phyloP scores from a whole-genome alignment of 208 protist genomes.

The Lotmaria passim region DNA sequence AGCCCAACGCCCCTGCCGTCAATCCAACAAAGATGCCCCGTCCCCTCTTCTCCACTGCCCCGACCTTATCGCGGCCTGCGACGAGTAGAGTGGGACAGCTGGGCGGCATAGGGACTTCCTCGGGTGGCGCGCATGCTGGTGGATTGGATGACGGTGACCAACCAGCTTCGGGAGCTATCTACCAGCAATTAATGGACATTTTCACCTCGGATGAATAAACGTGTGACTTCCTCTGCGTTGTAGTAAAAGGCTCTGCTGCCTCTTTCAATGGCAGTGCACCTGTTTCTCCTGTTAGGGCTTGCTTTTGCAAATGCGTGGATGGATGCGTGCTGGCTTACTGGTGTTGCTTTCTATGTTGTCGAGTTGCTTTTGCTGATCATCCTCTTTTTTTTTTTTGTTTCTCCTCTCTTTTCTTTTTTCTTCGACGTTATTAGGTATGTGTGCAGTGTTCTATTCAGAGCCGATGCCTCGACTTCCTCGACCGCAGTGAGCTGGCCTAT shows the following conservation, averaged over 20 bases:
- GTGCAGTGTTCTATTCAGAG: too few relatives aligned
- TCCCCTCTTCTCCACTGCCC: slow-evolving; percentile 22
- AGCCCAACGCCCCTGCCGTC: neutral
- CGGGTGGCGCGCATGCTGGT: neutral
- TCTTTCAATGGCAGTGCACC: neutral
- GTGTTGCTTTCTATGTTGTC: too few relatives aligned
- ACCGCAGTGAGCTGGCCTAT: too few relatives aligned
- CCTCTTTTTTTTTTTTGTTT: too few relatives aligned
- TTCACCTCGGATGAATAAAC: slow-evolving; percentile 14
- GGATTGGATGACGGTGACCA: slow-evolving; percentile 14
- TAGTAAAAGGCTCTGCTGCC: neutral
- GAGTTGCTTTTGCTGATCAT: too few relatives aligned
- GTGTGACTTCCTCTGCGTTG: neutral
- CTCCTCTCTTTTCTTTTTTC: too few relatives aligned
- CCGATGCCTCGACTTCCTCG: too few relatives aligned
- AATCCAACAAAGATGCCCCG: neutral
- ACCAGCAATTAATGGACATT: slow-evolving; percentile 9
- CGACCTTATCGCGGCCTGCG: neutral
- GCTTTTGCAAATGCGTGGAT: too few relatives aligned
- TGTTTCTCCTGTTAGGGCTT: too few relatives aligned
- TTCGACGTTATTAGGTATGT: too few relatives aligned
- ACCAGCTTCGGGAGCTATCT: slow-evolving; percentile 10
- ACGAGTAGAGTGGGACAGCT: neutral
- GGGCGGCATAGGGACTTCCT: neutral
- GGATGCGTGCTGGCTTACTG: too few relatives aligned